A percentile compares a stretch with the other conserved stretches of the same genome.
Evolutionary conservation across 2,329 filamentous ascomycete genomes (phyloP).

Genomic region (Aulographum hederae): DNA sequence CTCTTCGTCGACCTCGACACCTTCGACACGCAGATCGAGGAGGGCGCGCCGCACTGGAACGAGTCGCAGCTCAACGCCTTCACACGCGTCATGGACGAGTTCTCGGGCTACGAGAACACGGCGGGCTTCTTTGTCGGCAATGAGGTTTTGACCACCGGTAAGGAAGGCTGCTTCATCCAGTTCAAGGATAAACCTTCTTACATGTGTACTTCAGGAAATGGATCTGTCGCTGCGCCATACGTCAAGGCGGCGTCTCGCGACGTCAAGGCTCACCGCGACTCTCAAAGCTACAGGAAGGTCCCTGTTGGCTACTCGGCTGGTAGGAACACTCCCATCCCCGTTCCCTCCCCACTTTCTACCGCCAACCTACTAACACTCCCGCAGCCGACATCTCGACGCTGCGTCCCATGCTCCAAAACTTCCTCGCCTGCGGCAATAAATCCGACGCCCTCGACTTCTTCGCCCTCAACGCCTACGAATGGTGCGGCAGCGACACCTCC

Average conservation of each 20-base stretch:
- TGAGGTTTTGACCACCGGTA: conserved; percentile 56
- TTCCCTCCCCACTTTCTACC: not conserved
- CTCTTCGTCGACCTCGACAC: conserved; percentile 70
- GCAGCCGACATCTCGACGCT: conserved; percentile 58
- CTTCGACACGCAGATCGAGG: conserved; percentile 48
- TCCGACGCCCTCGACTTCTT: conserved; percentile 67
- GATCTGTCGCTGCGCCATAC: conserved; percentile 54
- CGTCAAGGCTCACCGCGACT: conserved; percentile 62
- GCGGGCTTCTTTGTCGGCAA: conserved; percentile 80
- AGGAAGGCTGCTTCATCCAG: conserved; percentile 14
- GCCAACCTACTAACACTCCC: conserved; percentile 1
- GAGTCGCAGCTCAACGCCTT: conserved; percentile 50
- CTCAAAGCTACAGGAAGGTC: conserved; percentile 60
- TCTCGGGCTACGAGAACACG: conserved; percentile 60
- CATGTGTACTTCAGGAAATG: no score
- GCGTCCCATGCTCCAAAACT: conserved; percentile 48
- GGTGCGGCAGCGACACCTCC: conserved; percentile 25
- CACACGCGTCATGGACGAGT: conserved; percentile 55
- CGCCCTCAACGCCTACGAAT: conserved; percentile 59
- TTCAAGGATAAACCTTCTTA: conserved; percentile 2
- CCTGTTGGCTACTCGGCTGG: conserved; percentile 76
- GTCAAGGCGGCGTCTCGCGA: conserved; percentile 69
- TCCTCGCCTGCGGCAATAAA: conserved; percentile 60
- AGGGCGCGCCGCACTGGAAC: conserved; percentile 44
- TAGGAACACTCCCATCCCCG: conserved; percentile 33